Evolutionary conservation across 192 early-diverging fungal species (phyloP).

Genomic region (Linderina pennispora): DNA sequence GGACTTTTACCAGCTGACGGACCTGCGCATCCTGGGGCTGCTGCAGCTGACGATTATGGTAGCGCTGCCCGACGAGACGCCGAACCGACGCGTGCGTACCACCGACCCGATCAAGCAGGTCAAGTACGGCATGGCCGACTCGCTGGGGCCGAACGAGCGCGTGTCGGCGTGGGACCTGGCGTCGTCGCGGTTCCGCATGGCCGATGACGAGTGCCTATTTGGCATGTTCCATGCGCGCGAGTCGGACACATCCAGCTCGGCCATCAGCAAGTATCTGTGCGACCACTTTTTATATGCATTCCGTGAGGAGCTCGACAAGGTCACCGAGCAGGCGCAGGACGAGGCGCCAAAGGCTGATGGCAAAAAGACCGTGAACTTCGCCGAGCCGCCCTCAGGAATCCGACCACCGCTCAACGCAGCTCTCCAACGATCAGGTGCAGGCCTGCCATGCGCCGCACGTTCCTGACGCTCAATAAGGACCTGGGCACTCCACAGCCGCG

Average conservation of each 20-base stretch:
- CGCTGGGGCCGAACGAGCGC: slow-evolving; percentile 60
- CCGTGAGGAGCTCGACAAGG: slow-evolving; percentile 66
- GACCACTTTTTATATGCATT: slow-evolving; percentile 64
- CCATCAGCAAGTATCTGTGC: slow-evolving; percentile 58
- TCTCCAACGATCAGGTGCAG: slow-evolving; percentile 31
- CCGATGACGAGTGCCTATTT: slow-evolving; percentile 87
- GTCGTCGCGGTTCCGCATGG: slow-evolving; percentile 70
- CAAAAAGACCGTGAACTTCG: slow-evolving; percentile 41
- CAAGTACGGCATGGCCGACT: slow-evolving; percentile 84
- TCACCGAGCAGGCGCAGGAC: slow-evolving; percentile 42
- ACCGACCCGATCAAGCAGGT: slow-evolving; percentile 79
- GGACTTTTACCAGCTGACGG: slow-evolving; percentile 68
- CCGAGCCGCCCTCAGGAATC: slow-evolving; percentile 16
- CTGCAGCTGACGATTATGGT: slow-evolving; percentile 87
- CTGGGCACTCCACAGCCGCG: slow-evolving; percentile 54
- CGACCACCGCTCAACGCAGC: slow-evolving; percentile 5
- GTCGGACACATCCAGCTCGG: slow-evolving; percentile 45
- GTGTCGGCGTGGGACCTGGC: slow-evolving; percentile 83
- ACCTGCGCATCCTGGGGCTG: slow-evolving; percentile 75
- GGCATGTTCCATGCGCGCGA: slow-evolving; percentile 77
- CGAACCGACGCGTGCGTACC: slow-evolving; percentile 75
- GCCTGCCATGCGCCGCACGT: slow-evolving; percentile 75
- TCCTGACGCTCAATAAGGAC: slow-evolving; percentile 77
- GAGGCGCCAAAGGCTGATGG: slow-evolving; percentile 16
- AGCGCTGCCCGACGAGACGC: slow-evolving; percentile 75